Evolutionary conservation across 2,329 filamentous ascomycete species (phyloP), one percentile per base, ranked within the genome.

Genomic region (Reticulascus tulasneorum): DNA sequence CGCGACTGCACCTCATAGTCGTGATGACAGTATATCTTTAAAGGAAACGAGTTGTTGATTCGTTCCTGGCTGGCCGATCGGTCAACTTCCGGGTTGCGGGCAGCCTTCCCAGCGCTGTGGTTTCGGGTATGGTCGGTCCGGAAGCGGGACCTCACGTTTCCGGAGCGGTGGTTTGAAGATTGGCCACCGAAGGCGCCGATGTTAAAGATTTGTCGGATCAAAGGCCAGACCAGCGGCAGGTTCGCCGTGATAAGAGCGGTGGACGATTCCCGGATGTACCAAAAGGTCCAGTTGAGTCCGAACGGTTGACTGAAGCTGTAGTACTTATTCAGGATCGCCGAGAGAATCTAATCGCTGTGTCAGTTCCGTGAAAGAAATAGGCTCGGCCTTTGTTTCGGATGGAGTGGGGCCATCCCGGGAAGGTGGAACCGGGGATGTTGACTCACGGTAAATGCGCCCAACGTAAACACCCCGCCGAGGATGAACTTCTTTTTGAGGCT

Each of bases 401-500:
- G 10, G 18, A 11, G 27, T 12, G 21, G 4, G 19, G n/a, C 15
- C 9, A 13, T 10, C 15, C 11, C 17, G 9, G 9, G 19, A 19
- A 21, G n/a, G 19, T 23, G n/a, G 8, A n/a, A n/a, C n/a, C n/a
- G n/a, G n/a, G n/a, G n/a, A n/a, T n/a, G 17, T 11, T 11, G 7
- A 55, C 64, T 40, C 57, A 70, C 67, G 1, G 69, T 70, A 33
- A 73, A 73, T 23, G 58, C 43, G 8, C 68, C 69, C 21, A 73
- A 47, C 9, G 62, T 57, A 38, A 73, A 71, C 18, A 73, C 59
- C 5, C 51, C 52, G 30, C 61, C 61, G 2, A 82, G 63, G 2
- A 77, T 62, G 1, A 69, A 35, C 53, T 80, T 81, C 48, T 75
- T 69, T 50, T 66, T 72, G 2, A 60, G 25, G 6, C 64, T 58